phyloP scores from a whole-genome alignment of 371 early-diverging fungal species.

The Haplosporangium sp. region DNA sequence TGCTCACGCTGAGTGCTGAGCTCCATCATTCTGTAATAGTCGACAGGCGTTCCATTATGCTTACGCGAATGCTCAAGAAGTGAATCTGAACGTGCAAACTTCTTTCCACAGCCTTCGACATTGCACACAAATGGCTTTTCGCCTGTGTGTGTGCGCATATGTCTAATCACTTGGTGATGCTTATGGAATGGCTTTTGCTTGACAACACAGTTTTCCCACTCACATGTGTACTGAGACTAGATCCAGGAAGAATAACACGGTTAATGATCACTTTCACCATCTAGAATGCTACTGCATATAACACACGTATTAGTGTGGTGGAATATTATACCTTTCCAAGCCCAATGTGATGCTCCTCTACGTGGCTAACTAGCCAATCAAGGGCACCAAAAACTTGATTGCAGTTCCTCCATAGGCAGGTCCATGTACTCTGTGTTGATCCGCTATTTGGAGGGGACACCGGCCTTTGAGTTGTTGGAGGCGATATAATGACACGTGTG shows the following conservation, averaged over 20 bases:
- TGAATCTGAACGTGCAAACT: constrained; percentile 52
- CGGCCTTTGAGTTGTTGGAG: constrained; percentile 3
- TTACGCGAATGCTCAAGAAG: constrained; percentile 41
- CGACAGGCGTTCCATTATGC: constrained; percentile 40
- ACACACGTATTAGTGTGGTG: no score
- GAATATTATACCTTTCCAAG: constrained; percentile 42
- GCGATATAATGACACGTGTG: not conserved
- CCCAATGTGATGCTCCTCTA: constrained; percentile 51
- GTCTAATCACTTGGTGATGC: constrained; percentile 53
- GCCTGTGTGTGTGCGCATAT: constrained; percentile 59
- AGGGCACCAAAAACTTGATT: constrained; percentile 52
- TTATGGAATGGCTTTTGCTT: constrained; percentile 57
- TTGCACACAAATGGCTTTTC: constrained; percentile 59
- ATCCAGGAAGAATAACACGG: not conserved
- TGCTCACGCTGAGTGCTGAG: constrained; percentile 39
- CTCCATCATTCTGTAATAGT: constrained; percentile 34
- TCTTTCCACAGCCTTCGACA: constrained; percentile 56
- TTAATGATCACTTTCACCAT: not conserved
- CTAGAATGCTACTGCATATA: no score
- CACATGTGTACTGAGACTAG: constrained; percentile 54
- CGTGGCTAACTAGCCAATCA: constrained; percentile 54
- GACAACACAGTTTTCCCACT: constrained; percentile 57
- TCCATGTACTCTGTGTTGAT: constrained; percentile 50
- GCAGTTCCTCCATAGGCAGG: constrained; percentile 55
- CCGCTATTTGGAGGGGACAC: constrained; percentile 13